Conservation (phyloP, 2,329 filamentous ascomycete species). For the Fusarium multiceps region DNA sequence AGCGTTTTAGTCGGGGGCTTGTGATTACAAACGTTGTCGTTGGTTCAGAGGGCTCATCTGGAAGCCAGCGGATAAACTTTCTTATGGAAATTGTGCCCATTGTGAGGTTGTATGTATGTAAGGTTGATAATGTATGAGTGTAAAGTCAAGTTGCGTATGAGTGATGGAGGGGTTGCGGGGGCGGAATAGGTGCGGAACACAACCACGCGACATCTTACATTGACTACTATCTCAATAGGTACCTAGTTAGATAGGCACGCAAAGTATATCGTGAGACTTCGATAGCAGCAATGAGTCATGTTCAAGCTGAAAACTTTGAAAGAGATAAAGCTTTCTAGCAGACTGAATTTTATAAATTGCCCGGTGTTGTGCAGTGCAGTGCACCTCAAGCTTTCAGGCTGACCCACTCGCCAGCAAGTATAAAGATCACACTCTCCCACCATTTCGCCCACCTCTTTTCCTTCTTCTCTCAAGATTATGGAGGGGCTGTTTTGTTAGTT, state of each 20-base stretch:
- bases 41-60: slow-evolving; percentile 64
- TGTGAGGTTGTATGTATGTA: neutral
- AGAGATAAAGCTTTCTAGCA: neutral
- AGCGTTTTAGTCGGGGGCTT: slow-evolving; percentile 61
- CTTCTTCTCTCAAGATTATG: neutral
- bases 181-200: slow-evolving; percentile 17
- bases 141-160: neutral
- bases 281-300: neutral
- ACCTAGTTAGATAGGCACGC: neutral
- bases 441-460: neutral
- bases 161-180: slow-evolving; percentile 16
- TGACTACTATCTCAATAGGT: neutral
- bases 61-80: slow-evolving; percentile 69
- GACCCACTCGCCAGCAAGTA: neutral
- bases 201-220: neutral
- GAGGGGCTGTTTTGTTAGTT: neutral
- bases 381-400: neutral
- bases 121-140: neutral
- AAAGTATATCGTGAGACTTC: neutral
- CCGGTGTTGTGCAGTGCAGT: neutral
- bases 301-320: neutral
- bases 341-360: neutral
- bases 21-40: slow-evolving; percentile 75
- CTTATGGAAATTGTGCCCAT: slow-evolving; percentile 67
- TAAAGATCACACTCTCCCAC: neutral